These are phyloP conservation scores for Trichomonas gallinae DNA, from an alignment of 208 protist species.

Conservation along the genomic window DNA sequence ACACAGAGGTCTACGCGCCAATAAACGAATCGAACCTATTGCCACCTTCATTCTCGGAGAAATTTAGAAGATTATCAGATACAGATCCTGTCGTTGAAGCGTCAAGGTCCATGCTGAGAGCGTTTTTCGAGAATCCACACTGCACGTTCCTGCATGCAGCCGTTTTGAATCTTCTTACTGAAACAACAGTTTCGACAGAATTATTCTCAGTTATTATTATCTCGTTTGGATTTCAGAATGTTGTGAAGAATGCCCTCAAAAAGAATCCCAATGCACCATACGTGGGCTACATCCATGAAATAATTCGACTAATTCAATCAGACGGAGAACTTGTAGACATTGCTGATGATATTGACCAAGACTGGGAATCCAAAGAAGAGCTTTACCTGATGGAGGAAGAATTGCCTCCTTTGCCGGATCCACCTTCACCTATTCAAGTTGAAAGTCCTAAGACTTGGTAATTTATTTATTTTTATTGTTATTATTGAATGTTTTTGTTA, in stretches of 20 bases:
- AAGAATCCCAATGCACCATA: not conserved
- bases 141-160: not conserved
- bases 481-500: not conserved
- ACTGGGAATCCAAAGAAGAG: not conserved
- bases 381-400: not conserved
- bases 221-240: not conserved
- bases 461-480: not conserved
- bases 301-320: not conserved
- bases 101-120: not conserved
- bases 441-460: not conserved
- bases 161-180: not conserved
- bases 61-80: not conserved
- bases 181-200: not conserved
- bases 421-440: not conserved
- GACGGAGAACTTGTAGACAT: not conserved
- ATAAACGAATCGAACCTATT: not conserved
- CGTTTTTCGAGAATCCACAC: not conserved
- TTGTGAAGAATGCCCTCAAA: not conserved
- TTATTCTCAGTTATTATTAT: not conserved
- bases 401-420: not conserved
- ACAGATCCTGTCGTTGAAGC: not conserved
- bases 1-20: not conserved
- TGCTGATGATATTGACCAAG: not conserved
- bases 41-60: not conserved
- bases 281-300: not conserved